Evolutionary conservation across 495 filamentous ascomycete species (phyloP).

Genomic region (Penicillium desertorum): DNA sequence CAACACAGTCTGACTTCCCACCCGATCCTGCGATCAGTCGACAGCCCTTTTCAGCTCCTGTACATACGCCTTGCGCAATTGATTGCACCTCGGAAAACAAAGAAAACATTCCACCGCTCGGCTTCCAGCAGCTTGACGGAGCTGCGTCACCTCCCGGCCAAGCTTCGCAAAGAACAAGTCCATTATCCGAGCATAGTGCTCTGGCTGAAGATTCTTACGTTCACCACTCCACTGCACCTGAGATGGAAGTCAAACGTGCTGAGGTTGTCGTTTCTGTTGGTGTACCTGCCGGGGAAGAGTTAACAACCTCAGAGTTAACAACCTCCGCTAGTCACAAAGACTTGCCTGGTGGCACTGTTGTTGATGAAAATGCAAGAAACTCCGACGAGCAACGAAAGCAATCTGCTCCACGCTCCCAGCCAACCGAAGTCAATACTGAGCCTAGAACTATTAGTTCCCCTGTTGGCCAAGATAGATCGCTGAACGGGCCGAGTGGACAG

Average conservation of each 20-base stretch:
- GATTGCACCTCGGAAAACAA: constrained; percentile 18
- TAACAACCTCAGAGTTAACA: not conserved
- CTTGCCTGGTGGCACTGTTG: not conserved
- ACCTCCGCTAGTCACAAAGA: not conserved
- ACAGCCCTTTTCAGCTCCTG: constrained; percentile 6
- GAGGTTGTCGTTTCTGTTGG: not conserved
- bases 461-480: not conserved
- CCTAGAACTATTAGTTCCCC: not conserved
- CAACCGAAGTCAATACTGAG: not conserved
- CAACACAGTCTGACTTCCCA: constrained; percentile 16
- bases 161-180: not conserved
- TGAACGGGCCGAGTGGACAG: not conserved
- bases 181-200: constrained; percentile 15
- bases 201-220: constrained; percentile 10
- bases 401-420: not conserved
- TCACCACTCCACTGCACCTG: not conserved
- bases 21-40: not conserved
- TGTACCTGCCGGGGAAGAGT: not conserved
- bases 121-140: constrained; percentile 6
- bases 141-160: constrained; percentile 5
- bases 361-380: not conserved
- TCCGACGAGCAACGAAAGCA: not conserved
- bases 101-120: constrained; percentile 25
- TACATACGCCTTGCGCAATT: constrained; percentile 9
- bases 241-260: not conserved